phyloP scores from a whole-genome alignment of 78 protist genomes.

The Pelomyxa schiedti region DNA sequence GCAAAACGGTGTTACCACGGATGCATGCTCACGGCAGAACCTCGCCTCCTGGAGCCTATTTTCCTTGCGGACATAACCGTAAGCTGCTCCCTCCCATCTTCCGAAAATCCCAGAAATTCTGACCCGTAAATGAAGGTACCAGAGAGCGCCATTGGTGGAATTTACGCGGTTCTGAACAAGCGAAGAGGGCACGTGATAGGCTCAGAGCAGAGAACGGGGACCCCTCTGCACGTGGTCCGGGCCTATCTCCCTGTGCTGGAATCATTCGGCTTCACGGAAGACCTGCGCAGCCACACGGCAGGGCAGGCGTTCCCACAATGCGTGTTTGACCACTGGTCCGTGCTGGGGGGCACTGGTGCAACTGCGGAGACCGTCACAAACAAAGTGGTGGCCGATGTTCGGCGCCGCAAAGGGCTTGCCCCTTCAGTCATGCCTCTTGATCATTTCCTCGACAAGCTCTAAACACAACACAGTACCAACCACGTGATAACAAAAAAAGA shows the following conservation, averaged over 20 bases:
- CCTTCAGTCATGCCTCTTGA: conserved; percentile 51
- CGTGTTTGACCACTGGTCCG: conserved; percentile 77
- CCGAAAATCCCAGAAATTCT: no score
- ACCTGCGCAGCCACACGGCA: conserved; percentile 79
- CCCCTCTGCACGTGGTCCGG: conserved; percentile 56
- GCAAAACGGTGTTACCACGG: conserved; percentile 79
- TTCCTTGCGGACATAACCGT: conserved; percentile 79
- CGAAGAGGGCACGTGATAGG: conserved; percentile 83
- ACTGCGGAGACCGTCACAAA: not conserved
- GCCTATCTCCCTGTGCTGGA: conserved; percentile 95
- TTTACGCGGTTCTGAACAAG: conserved; percentile 65
- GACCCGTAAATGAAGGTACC: no score
- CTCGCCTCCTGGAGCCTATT: conserved; percentile 87
- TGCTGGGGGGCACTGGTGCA: conserved; percentile 58
- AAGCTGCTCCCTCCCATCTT: no score
- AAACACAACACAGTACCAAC: no score
- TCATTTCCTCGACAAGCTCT: conserved; percentile 59
- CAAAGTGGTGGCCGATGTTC: conserved; percentile 32
- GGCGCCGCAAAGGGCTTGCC: conserved; percentile 91
- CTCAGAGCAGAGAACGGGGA: conserved; percentile 68
- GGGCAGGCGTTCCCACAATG: conserved; percentile 89
- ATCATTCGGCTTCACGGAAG: conserved; percentile 96
- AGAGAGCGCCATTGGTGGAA: conserved; percentile 63
- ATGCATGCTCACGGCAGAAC: conserved; percentile 62
- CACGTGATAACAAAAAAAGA: no score